These are phyloP conservation scores for Arachis stenosperma DNA, from an alignment of 306 rosid genomes.

Conservation along the genomic window DNA sequence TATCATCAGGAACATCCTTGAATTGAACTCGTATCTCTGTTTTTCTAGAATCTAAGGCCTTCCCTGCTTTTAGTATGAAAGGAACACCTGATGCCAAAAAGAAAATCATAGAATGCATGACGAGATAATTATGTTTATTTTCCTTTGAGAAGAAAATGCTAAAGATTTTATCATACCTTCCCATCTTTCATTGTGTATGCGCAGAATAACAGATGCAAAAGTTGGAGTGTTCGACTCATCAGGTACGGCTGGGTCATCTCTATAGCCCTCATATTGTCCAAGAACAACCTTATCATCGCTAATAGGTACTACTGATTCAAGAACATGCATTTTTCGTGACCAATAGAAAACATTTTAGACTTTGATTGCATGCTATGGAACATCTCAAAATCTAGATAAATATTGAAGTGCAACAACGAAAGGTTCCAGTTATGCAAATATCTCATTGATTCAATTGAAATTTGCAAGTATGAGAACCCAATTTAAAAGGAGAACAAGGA, in stretches of 20 bases:
- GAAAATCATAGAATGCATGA: too few relatives aligned
- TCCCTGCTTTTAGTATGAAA: too few relatives aligned
- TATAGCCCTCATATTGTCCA: slow-evolving; percentile 91
- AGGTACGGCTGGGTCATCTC: slow-evolving; percentile 88
- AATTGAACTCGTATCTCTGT: slow-evolving; percentile 89
- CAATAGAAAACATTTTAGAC: slow-evolving; percentile 17
- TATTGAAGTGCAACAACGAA: slow-evolving; percentile 11
- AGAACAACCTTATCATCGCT: slow-evolving; percentile 81
- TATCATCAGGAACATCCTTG: slow-evolving; percentile 92
- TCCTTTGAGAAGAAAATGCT: not conserved
- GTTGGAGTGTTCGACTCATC: slow-evolving; percentile 87
- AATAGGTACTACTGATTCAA: slow-evolving; percentile 81
- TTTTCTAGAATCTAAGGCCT: slow-evolving; percentile 79
- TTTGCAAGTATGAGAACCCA: slow-evolving; percentile 2
- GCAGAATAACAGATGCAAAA: slow-evolving; percentile 76
- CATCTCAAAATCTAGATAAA: slow-evolving; percentile 21
- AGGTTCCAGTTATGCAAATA: slow-evolving; percentile 30
- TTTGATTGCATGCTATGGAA: slow-evolving; percentile 9
- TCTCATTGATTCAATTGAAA: not conserved
- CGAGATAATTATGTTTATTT: slow-evolving; percentile 2
- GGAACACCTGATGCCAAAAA: too few relatives aligned
- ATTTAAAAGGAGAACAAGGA: not conserved
- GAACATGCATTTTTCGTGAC: slow-evolving; percentile 60
- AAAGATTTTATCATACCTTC: slow-evolving; percentile 53
- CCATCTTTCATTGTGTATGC: slow-evolving; percentile 92